These are phyloP conservation scores for Penicillium sp. DNA, from an alignment of 2,329 filamentous ascomycete species.

Conservation along the genomic window DNA sequence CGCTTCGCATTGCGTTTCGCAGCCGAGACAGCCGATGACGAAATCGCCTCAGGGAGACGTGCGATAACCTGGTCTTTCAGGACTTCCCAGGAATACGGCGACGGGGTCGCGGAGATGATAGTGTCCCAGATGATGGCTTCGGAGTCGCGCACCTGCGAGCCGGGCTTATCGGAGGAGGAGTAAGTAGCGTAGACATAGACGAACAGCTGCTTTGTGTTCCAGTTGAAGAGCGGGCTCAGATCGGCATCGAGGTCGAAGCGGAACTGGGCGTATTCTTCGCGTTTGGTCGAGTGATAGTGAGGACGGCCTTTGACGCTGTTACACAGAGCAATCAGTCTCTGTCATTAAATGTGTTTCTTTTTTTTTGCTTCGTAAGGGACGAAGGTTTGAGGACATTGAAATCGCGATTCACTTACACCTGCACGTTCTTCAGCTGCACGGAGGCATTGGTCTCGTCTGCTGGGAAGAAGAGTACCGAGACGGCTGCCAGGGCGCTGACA, in stretches of 20 bases:
- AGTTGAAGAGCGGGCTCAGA: slow-evolving; percentile 88
- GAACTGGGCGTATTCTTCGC: slow-evolving; percentile 93
- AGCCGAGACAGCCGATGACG: slow-evolving; percentile 1
- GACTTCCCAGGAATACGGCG: slow-evolving; percentile 42
- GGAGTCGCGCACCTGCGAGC: slow-evolving; percentile 27
- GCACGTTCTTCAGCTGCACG: slow-evolving; percentile 60
- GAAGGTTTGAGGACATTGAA: not conserved
- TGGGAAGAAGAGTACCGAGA: slow-evolving; percentile 67
- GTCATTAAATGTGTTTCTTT: not conserved
- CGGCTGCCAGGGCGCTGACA: slow-evolving; percentile 74
- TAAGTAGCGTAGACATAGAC: slow-evolving; percentile 87
- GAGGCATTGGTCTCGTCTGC: slow-evolving; percentile 55
- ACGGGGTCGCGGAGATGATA: slow-evolving; percentile 72
- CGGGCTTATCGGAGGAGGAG: slow-evolving; percentile 39
- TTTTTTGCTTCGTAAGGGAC: not conserved
- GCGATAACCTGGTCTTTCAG: slow-evolving; percentile 32
- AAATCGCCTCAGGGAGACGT: slow-evolving; percentile 28
- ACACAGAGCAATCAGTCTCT: not conserved
- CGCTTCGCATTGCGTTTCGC: slow-evolving; percentile 27
- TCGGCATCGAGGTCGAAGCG: slow-evolving; percentile 93
- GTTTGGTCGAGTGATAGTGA: slow-evolving; percentile 91
- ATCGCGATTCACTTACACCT: slow-evolving; percentile 65
- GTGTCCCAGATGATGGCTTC: slow-evolving; percentile 92
- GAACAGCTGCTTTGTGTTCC: slow-evolving; percentile 99
- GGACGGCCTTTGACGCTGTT: slow-evolving; percentile 79